Evolutionary conservation across 2,329 filamentous ascomycete species (phyloP), one percentile per base, ranked within the genome.

Genomic region (Colletotrichum sp.): DNA sequence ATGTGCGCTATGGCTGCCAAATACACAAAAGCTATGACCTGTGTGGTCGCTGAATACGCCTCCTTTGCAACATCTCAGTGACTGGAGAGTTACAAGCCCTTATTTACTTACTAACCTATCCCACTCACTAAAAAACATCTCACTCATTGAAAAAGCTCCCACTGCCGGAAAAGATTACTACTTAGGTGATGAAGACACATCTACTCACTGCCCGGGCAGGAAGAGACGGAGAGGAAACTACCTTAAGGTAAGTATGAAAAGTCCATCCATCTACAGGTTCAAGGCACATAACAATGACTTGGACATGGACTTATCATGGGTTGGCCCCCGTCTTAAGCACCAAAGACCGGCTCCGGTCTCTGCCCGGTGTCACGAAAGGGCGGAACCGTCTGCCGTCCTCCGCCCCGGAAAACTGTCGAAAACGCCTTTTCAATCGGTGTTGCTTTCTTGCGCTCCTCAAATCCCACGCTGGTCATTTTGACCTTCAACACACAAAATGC

Each of bases 271-370:
- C 26, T 28, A 28, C 26, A 28, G 26, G 26, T 28, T 28, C 1
- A 2, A 28, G 26, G 26, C 26, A 28, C 2, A 28, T 28, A 2
- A 28, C 26, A 28, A 26, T 26, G 26, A 68, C 43, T 74, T 55
- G 30, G 65, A 39, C 57, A 64, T 60, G 21, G 18, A 68, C 43
- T 74, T 55, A 24, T 26, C 57, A 64, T 68, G 32, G 26, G 55
- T 24, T 43, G 4, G 39, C 2, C 4, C 39, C 39, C 8, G 14
- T n/a, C 39, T 43, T 0, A 43, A 48, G 18, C 43, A 21, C 43
- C 3, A 12, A 48, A 48, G 43, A 12, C 2, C 12, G n/a, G 30
- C 21, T 1, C 60, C 32, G 60, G 60, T 13, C 14, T 64, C 21
- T 64, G n/a, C 60, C 32, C 21, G 30, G 21, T 64, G n/a, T 39